Base-by-base conservation (phyloP, 306 rosid genomes). In the Fragaria vesca region DNA sequence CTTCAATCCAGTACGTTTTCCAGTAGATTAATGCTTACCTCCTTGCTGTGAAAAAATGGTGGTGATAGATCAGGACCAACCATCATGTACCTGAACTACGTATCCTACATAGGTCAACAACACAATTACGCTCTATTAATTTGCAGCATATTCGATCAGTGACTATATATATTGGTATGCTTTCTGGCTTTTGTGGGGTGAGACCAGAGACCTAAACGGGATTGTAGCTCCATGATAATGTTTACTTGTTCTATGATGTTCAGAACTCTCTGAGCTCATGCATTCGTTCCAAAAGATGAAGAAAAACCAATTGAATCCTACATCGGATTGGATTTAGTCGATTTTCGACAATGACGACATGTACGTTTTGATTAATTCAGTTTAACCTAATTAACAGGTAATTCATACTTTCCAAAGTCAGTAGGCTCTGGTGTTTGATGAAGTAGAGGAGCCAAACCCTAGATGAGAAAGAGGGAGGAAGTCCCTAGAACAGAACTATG, bases 401-500 rank as follows among this genome's bases (percentile, higher is more conserved):
- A n/a, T 7, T 55, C 65, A 58, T 8, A 24, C 16, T 26, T 5
- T 62, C 38, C n/a, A 62, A 30, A 62, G 17, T 18, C 2, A 78
- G 48, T 15, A 18, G 68, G 20, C 5, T 8, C 54, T 73, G 66
- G 66, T 67, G 34, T 57, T 76, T 63, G 75, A 47, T 54, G 81
- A 77, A 45, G 55, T 15, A 79, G 77, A 72, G 78, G 78, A 70
- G 75, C 20, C 48, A 36, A 5, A 24, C 78, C 80, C 66, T 66
- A 30, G 58, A 32, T 32, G 43, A 40, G 77, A 65, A 84, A 76
- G 68, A 82, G 24, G 71, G 51, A 82, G 76, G 71, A 83, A 79
- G 21, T 76, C 76, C 75, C 30, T 76, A 68, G 75, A 82, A 75
- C 66, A 52, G 34, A 76, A 69, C 75, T 73, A 92, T 90, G 92